phyloP scores from a whole-genome alignment of 1,284 basidiomycete genomes.

The Cutaneotrichosporon cyanovorans region DNA sequence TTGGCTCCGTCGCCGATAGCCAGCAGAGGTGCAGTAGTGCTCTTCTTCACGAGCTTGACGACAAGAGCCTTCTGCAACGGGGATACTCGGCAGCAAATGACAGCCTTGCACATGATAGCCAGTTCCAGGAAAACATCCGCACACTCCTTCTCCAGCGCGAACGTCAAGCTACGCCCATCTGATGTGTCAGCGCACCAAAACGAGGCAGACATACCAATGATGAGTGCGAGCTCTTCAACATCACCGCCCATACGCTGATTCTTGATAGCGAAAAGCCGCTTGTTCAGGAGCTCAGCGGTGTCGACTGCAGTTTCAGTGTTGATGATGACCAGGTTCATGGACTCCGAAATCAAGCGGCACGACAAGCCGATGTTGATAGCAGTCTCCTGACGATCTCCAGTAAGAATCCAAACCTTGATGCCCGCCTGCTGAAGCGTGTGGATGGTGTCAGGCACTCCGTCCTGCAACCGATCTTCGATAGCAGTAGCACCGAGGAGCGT shows the following conservation, averaged over 20 bases:
- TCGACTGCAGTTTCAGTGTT: conserved; percentile 82
- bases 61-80: conserved; percentile 96
- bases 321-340: conserved; percentile 95
- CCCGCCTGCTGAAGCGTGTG: conserved; percentile 96
- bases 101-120: conserved; percentile 85
- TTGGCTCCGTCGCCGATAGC: conserved; percentile 72
- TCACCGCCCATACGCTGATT: conserved; percentile 85
- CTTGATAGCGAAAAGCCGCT: conserved; percentile 83
- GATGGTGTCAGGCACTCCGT: conserved; percentile 96
- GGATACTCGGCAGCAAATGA: conserved; percentile 63
- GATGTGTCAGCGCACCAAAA: not conserved
- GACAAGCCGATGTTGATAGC: conserved; percentile 99
- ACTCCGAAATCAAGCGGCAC: conserved; percentile 92
- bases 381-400: conserved; percentile 96
- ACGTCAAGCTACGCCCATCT: conserved; percentile 93
- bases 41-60: conserved; percentile 97
- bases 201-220: conserved; percentile 63
- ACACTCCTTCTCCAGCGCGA: conserved; percentile 86
- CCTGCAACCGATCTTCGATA: conserved; percentile 97
- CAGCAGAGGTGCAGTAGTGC: conserved; percentile 79
- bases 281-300: conserved; percentile 81
- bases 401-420: conserved; percentile 98
- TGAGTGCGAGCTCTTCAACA: conserved; percentile 84
- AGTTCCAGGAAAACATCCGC: conserved; percentile 85
- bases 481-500: conserved; percentile 92